phyloP scores from a whole-genome alignment of 129 eudicot species.

The Lactuca sativa region DNA sequence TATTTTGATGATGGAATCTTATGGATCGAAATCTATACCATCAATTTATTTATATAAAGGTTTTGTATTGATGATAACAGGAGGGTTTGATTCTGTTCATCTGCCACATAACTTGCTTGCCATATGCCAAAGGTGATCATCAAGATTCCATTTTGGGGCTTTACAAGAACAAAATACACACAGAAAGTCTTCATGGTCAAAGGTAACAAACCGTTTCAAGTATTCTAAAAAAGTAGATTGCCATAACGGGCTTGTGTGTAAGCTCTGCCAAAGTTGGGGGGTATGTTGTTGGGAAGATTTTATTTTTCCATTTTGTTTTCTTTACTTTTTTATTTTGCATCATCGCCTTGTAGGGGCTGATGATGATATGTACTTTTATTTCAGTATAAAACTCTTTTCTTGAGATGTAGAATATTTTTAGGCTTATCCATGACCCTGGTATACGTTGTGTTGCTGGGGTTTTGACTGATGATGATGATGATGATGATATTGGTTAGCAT shows the following conservation, averaged over 20 bases:
- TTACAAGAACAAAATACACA: not conserved
- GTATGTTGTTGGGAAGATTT: not conserved
- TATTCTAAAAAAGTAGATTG: not conserved
- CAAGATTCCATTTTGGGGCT: not conserved
- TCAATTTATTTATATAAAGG: not conserved
- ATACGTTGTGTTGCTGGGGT: slow-evolving; percentile 21
- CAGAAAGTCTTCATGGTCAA: slow-evolving; percentile 2
- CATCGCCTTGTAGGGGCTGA: slow-evolving; percentile 11
- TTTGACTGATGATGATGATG: slow-evolving; percentile 18
- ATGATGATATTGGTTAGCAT: slow-evolving; percentile 3
- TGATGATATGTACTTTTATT: slow-evolving; percentile 31
- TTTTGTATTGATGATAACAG: slow-evolving; percentile 18
- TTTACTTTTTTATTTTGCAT: not conserved
- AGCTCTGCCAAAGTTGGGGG: not conserved
- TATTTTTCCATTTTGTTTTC: not conserved
- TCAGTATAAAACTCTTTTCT: slow-evolving; percentile 22
- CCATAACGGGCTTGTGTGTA: slow-evolving; percentile 16
- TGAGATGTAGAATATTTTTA: slow-evolving; percentile 23
- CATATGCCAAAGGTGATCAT: not conserved
- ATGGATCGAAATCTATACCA: too few relatives aligned
- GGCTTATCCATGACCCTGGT: slow-evolving; percentile 25
- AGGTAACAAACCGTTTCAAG: not conserved
- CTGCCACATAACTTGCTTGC: slow-evolving; percentile 13
- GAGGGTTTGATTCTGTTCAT: slow-evolving; percentile 21
- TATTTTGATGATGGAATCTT: too few relatives aligned